Percentiles rank a stretch among this genome's conserved stretches.
phyloP scores from a whole-genome alignment of 2,329 filamentous ascomycete species.

The Clonostachys rhizophaga region DNA sequence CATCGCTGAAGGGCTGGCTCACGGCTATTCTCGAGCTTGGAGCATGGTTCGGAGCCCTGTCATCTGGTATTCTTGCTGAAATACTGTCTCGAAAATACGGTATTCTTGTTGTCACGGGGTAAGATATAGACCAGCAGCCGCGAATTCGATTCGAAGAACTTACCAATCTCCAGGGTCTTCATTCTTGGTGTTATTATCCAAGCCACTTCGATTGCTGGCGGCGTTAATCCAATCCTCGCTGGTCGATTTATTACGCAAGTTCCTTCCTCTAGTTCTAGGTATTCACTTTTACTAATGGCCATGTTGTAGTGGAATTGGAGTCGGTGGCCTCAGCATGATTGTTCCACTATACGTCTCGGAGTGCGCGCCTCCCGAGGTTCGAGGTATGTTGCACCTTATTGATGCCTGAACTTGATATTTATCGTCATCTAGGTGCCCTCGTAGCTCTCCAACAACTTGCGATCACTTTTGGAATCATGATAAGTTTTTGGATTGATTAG shows the following conservation, averaged over 20 bases:
- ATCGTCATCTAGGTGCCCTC: slow-evolving; percentile 27
- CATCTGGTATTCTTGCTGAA: slow-evolving; percentile 70
- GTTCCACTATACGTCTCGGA: slow-evolving; percentile 51
- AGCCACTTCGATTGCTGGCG: slow-evolving; percentile 51
- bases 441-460: slow-evolving; percentile 45
- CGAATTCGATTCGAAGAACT: background rate
- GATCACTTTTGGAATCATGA: slow-evolving; percentile 60
- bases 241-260: slow-evolving; percentile 65
- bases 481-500: slow-evolving; percentile 61
- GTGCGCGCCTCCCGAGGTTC: slow-evolving; percentile 31
- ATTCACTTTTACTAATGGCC: background rate
- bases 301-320: slow-evolving; percentile 51
- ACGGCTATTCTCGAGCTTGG: slow-evolving; percentile 70
- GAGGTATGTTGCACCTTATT: background rate
- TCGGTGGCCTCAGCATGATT: slow-evolving; percentile 65
- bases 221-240: slow-evolving; percentile 58
- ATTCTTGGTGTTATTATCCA: slow-evolving; percentile 68
- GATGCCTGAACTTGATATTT: background rate
- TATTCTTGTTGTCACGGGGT: slow-evolving; percentile 55
- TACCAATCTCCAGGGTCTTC: slow-evolving; percentile 43
- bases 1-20: slow-evolving; percentile 54
- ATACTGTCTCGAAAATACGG: slow-evolving; percentile 63
- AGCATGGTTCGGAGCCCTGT: slow-evolving; percentile 69
- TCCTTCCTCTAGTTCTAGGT: background rate
- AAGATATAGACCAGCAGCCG: background rate